These are phyloP conservation scores for Malania oleifera DNA, from an alignment of 164 flowering plant genomes.

Conservation along the genomic window DNA sequence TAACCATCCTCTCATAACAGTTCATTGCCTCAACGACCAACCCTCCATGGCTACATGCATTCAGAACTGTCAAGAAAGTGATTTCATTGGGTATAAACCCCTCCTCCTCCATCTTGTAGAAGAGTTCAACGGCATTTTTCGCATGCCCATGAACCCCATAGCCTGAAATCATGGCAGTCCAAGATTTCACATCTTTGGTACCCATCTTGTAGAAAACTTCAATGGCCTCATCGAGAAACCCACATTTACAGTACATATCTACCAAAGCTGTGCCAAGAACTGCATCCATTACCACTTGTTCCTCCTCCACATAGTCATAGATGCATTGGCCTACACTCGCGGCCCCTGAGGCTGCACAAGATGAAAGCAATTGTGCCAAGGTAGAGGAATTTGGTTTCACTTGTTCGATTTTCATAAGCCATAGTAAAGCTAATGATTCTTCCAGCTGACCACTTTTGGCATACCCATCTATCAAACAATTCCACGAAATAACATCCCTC, in stretches of 20 bases:
- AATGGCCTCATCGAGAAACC: conserved; percentile 27
- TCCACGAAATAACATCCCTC: conserved; percentile 44
- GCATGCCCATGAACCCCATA: conserved; percentile 42
- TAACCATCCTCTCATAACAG: conserved; percentile 34
- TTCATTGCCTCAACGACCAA: conserved; percentile 40
- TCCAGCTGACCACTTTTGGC: conserved; percentile 29
- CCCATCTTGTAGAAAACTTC: conserved; percentile 30
- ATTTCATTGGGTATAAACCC: conserved; percentile 40
- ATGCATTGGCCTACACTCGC: conserved; percentile 20
- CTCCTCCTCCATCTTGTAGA: conserved; percentile 33
- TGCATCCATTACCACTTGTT: conserved; percentile 25
- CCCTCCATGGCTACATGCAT: conserved; percentile 52
- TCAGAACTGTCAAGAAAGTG: conserved; percentile 35
- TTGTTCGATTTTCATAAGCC: conserved; percentile 24
- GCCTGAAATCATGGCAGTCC: conserved; percentile 51
- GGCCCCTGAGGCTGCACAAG: conserved; percentile 35
- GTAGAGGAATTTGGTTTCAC: conserved; percentile 45
- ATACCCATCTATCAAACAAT: conserved; percentile 44
- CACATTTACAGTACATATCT: conserved; percentile 48
- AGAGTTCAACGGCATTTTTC: conserved; percentile 24
- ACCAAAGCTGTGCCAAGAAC: conserved; percentile 42
- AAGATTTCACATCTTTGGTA: conserved; percentile 37
- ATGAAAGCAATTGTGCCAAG: conserved; percentile 37
- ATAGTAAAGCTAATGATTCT: conserved; percentile 28
- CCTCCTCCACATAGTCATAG: conserved; percentile 24